Evolutionary conservation across 23 red algal species (phyloP).

Genomic region (Cyanidioschyzon merolae): DNA sequence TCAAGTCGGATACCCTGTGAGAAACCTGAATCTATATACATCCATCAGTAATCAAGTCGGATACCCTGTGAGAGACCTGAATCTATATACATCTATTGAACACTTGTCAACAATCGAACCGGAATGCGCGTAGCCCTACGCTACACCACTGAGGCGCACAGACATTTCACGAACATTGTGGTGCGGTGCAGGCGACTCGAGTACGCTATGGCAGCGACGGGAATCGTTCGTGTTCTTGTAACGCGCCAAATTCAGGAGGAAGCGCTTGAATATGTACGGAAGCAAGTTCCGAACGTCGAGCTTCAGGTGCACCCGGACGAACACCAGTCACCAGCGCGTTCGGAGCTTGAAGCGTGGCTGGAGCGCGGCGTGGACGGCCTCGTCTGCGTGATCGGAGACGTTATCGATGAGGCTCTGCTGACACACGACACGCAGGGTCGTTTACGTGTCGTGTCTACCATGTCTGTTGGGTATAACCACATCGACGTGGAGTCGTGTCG

Average conservation of each 20-base stretch:
- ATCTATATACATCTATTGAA: too few relatives aligned
- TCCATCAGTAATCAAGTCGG: too few relatives aligned
- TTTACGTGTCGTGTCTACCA: slow-evolving; percentile 50
- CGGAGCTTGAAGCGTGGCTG: neutral
- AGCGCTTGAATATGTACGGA: neutral
- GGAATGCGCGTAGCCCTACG: too few relatives aligned
- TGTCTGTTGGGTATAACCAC: slow-evolving; percentile 90
- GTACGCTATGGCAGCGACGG: neutral
- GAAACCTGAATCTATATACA: too few relatives aligned
- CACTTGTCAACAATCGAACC: too few relatives aligned
- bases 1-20: too few relatives aligned
- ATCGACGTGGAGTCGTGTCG: slow-evolving; percentile 49
- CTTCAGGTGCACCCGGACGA: neutral
- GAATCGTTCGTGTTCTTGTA: neutral
- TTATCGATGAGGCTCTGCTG: neutral
- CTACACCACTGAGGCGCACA: too few relatives aligned
- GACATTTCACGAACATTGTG: too few relatives aligned
- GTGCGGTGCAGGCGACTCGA: too few relatives aligned
- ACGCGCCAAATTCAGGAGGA: neutral
- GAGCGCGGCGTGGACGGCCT: slow-evolving; percentile 4
- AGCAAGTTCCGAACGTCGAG: neutral
- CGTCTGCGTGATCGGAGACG: slow-evolving; percentile 12
- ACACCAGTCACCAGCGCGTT: neutral
- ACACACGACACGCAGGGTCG: neutral
- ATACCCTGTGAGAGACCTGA: too few relatives aligned